Conservation (phyloP, 345 rosid genomes). For the Pelargonium nanum region DNA sequence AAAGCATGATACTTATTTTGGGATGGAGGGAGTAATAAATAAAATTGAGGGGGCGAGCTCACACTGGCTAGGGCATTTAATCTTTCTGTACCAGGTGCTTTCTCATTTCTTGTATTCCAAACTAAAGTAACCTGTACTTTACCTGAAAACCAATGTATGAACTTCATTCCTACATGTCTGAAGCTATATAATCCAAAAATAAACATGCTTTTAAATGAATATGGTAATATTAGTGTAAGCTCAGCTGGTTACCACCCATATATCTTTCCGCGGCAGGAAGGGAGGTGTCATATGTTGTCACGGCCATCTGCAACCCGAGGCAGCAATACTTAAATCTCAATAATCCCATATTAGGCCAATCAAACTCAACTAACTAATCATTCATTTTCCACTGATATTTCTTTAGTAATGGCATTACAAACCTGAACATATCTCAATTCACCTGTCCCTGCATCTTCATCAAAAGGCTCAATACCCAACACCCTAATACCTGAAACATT, state of each 20-base stretch:
- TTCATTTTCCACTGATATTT: no score
- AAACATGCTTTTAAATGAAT: not conserved
- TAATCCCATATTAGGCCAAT: not conserved
- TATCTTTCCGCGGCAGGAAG: constrained; percentile 75
- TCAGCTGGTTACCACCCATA: constrained; percentile 42
- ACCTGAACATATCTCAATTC: constrained; percentile 92
- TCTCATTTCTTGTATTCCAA: constrained; percentile 93
- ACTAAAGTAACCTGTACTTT: constrained; percentile 78
- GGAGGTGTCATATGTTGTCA: constrained; percentile 71
- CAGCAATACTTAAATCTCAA: not conserved
- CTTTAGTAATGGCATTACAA: no score
- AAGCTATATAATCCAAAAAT: not conserved
- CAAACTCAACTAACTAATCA: not conserved
- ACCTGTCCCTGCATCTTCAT: constrained; percentile 78
- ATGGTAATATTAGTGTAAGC: constrained; percentile 4
- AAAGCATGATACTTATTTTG: not conserved
- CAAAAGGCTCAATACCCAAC: constrained; percentile 59
- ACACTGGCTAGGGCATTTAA: constrained; percentile 68
- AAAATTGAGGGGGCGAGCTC: constrained; percentile 16
- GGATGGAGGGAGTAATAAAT: not conserved
- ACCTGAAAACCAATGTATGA: constrained; percentile 31
- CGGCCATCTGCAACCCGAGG: constrained; percentile 60
- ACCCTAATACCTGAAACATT: constrained; percentile 43
- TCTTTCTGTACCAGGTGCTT: constrained; percentile 47
- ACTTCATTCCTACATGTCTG: not conserved